Evolutionary conservation across 208 protist species (phyloP), one percentile per base, ranked within the genome.

Genomic region (Trypanosomatidae sp.): DNA sequence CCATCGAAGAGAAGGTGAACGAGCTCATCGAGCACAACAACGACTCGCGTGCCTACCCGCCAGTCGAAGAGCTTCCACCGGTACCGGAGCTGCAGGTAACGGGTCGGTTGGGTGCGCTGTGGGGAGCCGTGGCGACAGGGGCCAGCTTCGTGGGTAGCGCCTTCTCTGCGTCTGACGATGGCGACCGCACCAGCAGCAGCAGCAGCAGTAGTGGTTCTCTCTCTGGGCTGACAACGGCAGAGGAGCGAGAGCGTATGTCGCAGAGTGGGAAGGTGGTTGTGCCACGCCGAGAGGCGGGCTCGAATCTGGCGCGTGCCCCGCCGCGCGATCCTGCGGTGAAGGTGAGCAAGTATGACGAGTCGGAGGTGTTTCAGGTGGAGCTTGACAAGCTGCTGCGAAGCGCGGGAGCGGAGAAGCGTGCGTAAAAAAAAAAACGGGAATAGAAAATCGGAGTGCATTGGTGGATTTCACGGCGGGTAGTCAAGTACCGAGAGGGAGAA

Each of bases 1-100:
- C 86, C 15, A 84, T 96, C 41, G 90, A 96, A 70, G 44, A 77
- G 49, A 93, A 94, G 81, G 82, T 96, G 56, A 94, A 94, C 59
- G 86, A 91, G 78, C 75, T 96, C n/a, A 74, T 89, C 2, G 66
- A 87, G 65, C 68, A 65, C 66, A 77, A 53, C 74, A 76, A 78
- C 55, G 46, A 56, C 30, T 33, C 59, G 28, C 30, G 56, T 28
- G 25, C 69, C 49, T 67, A 53, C 28, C 56, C 69, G 46, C 56
- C 73, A 5, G 62, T 85, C 50, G 72, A 82, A 44, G 79, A 84
- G 44, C 68, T 85, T 2, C 62, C 80, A 1, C 79, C 81, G 15
- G 82, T 86, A 53, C 78, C 79, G 30, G 76, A 87, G 69, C 77
- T 79, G 62, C 59, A 80, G 49, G 67, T 82, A 7, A 60, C 76